Evolutionary conservation across 2,329 filamentous ascomycete species (phyloP), one percentile per base, ranked within the genome.

Genomic region (Exophiala bonariae): DNA sequence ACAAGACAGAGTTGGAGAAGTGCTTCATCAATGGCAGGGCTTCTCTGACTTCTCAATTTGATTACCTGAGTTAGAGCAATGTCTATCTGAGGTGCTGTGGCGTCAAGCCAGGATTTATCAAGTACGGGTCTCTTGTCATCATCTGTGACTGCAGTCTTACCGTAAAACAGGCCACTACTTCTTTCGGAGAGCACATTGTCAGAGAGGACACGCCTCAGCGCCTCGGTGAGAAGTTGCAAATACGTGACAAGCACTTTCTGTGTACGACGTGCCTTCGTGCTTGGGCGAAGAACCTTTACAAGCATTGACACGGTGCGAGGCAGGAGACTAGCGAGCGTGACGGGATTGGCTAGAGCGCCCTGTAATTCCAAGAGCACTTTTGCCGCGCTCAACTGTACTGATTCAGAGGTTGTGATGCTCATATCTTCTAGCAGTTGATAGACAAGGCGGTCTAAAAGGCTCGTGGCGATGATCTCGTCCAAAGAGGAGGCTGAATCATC

Each of bases 221-320:
- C 60, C 10, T 63, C 51, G 1, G 72, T 75, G 9, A 93, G 67
- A 0, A 81, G 73, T 6, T 79, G 70, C 6, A 95, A 63, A 14
- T 80, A 80, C 45, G 71, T 71, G 18, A 83, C 70, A 5, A 97
- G 71, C 0, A 95, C 78, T 32, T 77, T 80, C 56, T 77, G 83
- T 38, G 78, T 75, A 26, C 80, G 73, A 39, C 80, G 75, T 56
- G 78, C 76, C 32, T 79, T 74, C n/a, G 76, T 80, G 0, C 84
- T 86, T 1, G 82, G 82, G 3, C 86, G 85, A 41, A 95, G 70
- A 1, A 89, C 72, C 60, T 86, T 91, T 2, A 86, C 84, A 18
- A 99, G 71, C 1, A 83, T 82, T 3, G 93, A 97, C 0, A 96
- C 81, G 0, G 89, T 89, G 8, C 91, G 89, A 0, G 95, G 93